phyloP scores from a whole-genome alignment of 2,329 filamentous ascomycete genomes.

The Arthrobotrys musiformis region DNA sequence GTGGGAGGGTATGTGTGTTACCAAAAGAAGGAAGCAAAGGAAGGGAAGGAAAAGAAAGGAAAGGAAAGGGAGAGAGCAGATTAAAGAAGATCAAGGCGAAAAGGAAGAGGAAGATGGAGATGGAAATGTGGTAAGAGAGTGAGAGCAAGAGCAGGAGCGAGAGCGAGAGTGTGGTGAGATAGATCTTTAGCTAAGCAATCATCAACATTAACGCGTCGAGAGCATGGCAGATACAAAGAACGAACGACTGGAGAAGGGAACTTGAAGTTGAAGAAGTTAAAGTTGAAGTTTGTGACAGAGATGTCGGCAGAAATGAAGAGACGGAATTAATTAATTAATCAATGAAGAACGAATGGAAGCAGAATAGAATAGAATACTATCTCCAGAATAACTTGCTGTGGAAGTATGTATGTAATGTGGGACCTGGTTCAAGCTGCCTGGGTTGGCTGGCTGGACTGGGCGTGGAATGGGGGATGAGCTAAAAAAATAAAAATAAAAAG shows the following conservation, averaged over 20 bases:
- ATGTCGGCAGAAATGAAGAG: slow-evolving; percentile 10
- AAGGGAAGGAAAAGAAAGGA: background rate
- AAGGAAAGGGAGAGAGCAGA: background rate
- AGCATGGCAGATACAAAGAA: too few species aligned
- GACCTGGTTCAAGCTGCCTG: background rate
- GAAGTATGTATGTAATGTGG: background rate
- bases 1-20: slow-evolving; percentile 14
- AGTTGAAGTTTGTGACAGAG: background rate
- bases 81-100: background rate
- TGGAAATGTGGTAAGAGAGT: too few species aligned
- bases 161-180: too few species aligned
- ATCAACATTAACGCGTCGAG: too few species aligned
- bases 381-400: too few species aligned
- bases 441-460: too few species aligned
- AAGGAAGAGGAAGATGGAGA: too few species aligned
- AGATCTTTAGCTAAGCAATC: too few species aligned
- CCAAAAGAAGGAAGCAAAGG: background rate
- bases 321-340: slow-evolving; percentile 11
- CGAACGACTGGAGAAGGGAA: too few species aligned
- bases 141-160: too few species aligned
- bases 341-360: slow-evolving; percentile 20
- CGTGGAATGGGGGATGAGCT: slow-evolving; percentile 32
- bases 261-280: background rate
- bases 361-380: background rate
- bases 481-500: slow-evolving; percentile 12